Evolutionary conservation across 768 basidiomycete species (phyloP).

Genomic region (Amanita brunnescens): DNA sequence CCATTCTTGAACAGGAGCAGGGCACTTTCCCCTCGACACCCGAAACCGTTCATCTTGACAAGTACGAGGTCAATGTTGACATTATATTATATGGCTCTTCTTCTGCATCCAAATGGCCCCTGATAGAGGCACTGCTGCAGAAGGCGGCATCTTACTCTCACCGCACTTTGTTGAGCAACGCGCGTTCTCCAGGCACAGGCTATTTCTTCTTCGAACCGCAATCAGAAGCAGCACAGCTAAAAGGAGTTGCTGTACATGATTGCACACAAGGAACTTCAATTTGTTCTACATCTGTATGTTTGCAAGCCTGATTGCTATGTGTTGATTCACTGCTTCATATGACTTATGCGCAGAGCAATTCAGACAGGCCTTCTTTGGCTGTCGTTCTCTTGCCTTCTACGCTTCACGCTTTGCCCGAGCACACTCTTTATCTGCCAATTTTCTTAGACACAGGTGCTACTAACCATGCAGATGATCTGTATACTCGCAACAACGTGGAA

Average conservation of each 20-base stretch:
- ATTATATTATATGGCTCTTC: slow-evolving; percentile 62
- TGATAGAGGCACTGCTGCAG: slow-evolving; percentile 50
- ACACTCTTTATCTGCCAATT: slow-evolving; percentile 53
- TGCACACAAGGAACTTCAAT: slow-evolving; percentile 21
- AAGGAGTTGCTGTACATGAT: slow-evolving; percentile 29
- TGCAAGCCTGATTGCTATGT: slow-evolving; percentile 17
- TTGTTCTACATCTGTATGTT: slow-evolving; percentile 26
- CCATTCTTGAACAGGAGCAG: slow-evolving; percentile 25
- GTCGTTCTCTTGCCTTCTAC: slow-evolving; percentile 56
- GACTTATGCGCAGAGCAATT: slow-evolving; percentile 29
- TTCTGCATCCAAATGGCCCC: slow-evolving; percentile 49
- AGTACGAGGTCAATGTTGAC: slow-evolving; percentile 36
- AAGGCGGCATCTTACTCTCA: slow-evolving; percentile 39
- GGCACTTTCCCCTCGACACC: slow-evolving; percentile 22
- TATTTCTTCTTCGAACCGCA: slow-evolving; percentile 21
- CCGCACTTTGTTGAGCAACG: slow-evolving; percentile 16
- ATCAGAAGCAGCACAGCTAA: slow-evolving; percentile 18
- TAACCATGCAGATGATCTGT: slow-evolving; percentile 15
- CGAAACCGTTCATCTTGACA: slow-evolving; percentile 25
- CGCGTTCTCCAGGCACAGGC: slow-evolving; percentile 10
- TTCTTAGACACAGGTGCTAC: slow-evolving; percentile 22
- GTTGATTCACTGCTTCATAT: slow-evolving; percentile 31
- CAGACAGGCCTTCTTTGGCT: slow-evolving; percentile 50
- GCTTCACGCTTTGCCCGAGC: slow-evolving; percentile 26
- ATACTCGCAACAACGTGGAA: slow-evolving; percentile 25